These are phyloP conservation scores for Termitomyces sp. DNA, from an alignment of 768 basidiomycete species.

Conservation along the genomic window DNA sequence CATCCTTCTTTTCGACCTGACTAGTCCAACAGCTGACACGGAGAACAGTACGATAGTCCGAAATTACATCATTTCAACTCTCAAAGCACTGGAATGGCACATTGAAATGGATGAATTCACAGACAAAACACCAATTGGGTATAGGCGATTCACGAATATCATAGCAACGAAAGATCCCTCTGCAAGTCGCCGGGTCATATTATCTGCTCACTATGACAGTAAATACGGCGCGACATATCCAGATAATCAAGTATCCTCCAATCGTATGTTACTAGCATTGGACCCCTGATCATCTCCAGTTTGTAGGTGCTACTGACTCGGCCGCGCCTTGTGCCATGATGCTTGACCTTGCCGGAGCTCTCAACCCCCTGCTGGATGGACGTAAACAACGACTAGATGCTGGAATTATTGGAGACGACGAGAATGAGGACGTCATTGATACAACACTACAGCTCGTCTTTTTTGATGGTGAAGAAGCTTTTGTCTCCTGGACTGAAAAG, in stretches of 20 bases:
- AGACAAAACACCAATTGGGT: constrained; percentile 75
- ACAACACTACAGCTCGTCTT: constrained; percentile 91
- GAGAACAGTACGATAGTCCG: constrained; percentile 78
- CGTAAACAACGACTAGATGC: constrained; percentile 49
- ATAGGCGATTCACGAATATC: constrained; percentile 78
- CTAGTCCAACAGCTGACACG: constrained; percentile 47
- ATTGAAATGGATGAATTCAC: constrained; percentile 81
- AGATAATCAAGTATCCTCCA: constrained; percentile 57
- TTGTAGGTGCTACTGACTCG: constrained; percentile 96
- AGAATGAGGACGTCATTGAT: constrained; percentile 73
- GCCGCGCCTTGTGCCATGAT: constrained; percentile 94
- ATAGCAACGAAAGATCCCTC: constrained; percentile 93
- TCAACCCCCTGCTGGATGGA: constrained; percentile 66
- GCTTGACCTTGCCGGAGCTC: constrained; percentile 83
- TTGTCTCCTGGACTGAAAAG: constrained; percentile 77
- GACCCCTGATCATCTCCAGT: constrained; percentile 41
- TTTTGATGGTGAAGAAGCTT: constrained; percentile 98
- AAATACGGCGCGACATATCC: constrained; percentile 77
- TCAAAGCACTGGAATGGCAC: constrained; percentile 78
- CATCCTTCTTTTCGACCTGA: constrained; percentile 3
- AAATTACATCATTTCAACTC: constrained; percentile 68
- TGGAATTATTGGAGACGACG: constrained; percentile 34
- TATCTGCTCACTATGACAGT: constrained; percentile 94
- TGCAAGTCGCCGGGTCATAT: constrained; percentile 71
- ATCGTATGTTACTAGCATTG: not conserved